Evolutionary conservation across 2,329 filamentous ascomycete genomes (phyloP).

Genomic region (Biscogniauxia mediterranea): DNA sequence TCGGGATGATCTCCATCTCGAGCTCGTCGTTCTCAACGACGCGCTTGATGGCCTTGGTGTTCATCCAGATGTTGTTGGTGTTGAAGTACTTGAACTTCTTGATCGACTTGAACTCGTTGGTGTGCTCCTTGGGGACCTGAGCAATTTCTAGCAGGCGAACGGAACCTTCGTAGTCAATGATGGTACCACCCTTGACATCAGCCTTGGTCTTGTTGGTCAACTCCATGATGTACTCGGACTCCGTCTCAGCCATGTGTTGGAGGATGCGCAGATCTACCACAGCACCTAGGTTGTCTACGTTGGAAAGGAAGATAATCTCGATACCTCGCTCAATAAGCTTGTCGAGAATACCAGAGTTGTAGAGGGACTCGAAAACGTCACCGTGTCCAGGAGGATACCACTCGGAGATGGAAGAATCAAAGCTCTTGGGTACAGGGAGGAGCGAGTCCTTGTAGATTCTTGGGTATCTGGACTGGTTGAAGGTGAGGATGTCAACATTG

Average conservation of each 20-base stretch:
- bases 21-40: slow-evolving; percentile 98
- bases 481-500: slow-evolving; percentile 98
- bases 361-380: slow-evolving; percentile 99
- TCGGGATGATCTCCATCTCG: slow-evolving; percentile 99
- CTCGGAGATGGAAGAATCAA: slow-evolving; percentile 83
- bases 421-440: slow-evolving; percentile 88
- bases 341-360: slow-evolving; percentile 98
- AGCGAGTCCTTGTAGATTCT: slow-evolving; percentile 98
- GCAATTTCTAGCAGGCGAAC: slow-evolving; percentile 97
- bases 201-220: slow-evolving; percentile 99
- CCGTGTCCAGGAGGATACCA: slow-evolving; percentile 99
- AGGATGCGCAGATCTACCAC: slow-evolving; percentile 97
- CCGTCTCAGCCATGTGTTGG: slow-evolving; percentile 98
- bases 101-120: slow-evolving; percentile 99
- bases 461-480: slow-evolving; percentile 99
- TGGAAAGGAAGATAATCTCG: slow-evolving; percentile 98
- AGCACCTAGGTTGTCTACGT: slow-evolving; percentile 96
- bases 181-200: slow-evolving; percentile 99
- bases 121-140: slow-evolving; percentile 98
- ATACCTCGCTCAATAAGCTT: slow-evolving; percentile 93
- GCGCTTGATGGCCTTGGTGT: slow-evolving; percentile 94
- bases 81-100: slow-evolving; percentile 99
- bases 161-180: slow-evolving; percentile 98
- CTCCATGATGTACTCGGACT: slow-evolving; percentile 99
- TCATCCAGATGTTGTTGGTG: slow-evolving; percentile 99